Evolutionary conservation across 2,329 filamentous ascomycete genomes (phyloP).

Genomic region (Dothistroma pini): DNA sequence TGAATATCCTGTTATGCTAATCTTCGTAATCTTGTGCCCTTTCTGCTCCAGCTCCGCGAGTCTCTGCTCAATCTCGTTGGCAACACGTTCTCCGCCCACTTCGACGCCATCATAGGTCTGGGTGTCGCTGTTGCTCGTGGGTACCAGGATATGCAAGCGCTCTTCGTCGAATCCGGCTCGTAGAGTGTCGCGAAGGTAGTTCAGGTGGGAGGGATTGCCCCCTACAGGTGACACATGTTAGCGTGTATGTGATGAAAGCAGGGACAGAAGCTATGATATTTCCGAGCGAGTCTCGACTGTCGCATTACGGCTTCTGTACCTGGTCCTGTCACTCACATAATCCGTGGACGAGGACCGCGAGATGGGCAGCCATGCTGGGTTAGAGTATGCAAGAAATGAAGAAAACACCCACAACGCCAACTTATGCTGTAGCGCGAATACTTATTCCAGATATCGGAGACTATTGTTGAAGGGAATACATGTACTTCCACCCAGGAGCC

Average conservation of each 20-base stretch:
- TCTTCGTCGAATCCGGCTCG: slow-evolving; percentile 60
- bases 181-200: slow-evolving; percentile 62
- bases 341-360: slow-evolving; percentile 75
- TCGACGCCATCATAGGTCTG: slow-evolving; percentile 68
- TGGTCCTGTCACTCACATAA: slow-evolving; percentile 36
- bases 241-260: too few species aligned
- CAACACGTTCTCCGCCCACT: slow-evolving; percentile 63
- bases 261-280: too few species aligned
- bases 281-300: slow-evolving; percentile 37
- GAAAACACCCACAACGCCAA: slow-evolving; percentile 13
- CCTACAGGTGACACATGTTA: slow-evolving; percentile 47
- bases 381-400: background rate
- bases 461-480: background rate
- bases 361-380: slow-evolving; percentile 51
- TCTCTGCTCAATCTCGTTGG: slow-evolving; percentile 59
- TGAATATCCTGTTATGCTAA: slow-evolving; percentile 87
- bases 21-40: slow-evolving; percentile 70
- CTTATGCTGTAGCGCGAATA: background rate
- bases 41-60: slow-evolving; percentile 52
- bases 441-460: background rate
- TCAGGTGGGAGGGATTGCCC: slow-evolving; percentile 74
- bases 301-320: background rate
- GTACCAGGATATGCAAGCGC: slow-evolving; percentile 65
- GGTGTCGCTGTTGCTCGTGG: slow-evolving; percentile 68
- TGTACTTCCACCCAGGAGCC: background rate